A percentile compares a stretch with the other conserved stretches of the same genome.
Conservation (phyloP, 768 basidiomycete species). For the Mycena galericulata region DNA sequence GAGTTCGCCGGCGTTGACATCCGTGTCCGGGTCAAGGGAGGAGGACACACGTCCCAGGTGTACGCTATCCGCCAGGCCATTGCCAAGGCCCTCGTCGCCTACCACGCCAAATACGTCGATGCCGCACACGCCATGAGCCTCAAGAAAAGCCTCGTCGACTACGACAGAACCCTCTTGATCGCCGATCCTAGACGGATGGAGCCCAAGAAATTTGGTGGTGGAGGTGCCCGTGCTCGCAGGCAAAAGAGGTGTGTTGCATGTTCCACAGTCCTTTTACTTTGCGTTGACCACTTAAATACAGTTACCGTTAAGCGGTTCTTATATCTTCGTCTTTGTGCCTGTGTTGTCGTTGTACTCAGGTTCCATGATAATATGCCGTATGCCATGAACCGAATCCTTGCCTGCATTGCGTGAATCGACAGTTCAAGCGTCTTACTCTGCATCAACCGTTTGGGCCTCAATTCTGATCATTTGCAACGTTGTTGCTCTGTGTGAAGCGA, state of each 20-base stretch:
- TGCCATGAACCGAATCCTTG: background rate
- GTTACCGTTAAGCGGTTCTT: slow-evolving; percentile 78
- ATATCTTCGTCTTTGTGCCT: slow-evolving; percentile 52
- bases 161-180: slow-evolving; percentile 92
- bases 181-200: slow-evolving; percentile 98
- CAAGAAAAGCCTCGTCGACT: slow-evolving; percentile 97
- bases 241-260: slow-evolving; percentile 85
- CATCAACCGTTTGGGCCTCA: too few relatives aligned
- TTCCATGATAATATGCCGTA: slow-evolving; percentile 50
- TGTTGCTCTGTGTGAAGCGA: too few relatives aligned
- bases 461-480: too few relatives aligned
- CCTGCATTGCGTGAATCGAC: background rate
- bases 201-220: slow-evolving; percentile 99
- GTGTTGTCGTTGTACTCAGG: slow-evolving; percentile 54
- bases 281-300: slow-evolving; percentile 46
- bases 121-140: slow-evolving; percentile 97
- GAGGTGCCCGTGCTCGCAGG: slow-evolving; percentile 97
- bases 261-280: background rate
- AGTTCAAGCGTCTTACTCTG: background rate
- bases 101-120: slow-evolving; percentile 98
- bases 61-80: slow-evolving; percentile 99
- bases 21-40: slow-evolving; percentile 97
- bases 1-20: slow-evolving; percentile 91
- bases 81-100: slow-evolving; percentile 96
- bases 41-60: slow-evolving; percentile 98